Percentiles rank a stretch among this genome's conserved stretches.
These are phyloP conservation scores for Punica granatum DNA, from an alignment of 345 rosid species.

Conservation along the genomic window DNA sequence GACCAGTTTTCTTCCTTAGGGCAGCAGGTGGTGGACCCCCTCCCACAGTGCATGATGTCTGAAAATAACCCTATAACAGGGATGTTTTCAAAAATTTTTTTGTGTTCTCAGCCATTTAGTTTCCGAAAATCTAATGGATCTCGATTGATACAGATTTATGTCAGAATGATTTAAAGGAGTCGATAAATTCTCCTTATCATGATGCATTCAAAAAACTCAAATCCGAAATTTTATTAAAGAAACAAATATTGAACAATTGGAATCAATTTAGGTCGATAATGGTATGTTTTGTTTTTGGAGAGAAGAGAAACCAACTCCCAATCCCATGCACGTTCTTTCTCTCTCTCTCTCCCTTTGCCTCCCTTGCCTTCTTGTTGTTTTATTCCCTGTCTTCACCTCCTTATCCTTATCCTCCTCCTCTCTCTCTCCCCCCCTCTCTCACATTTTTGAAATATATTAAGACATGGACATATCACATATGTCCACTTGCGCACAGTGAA, in stretches of 20 bases:
- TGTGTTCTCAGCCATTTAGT: too few species aligned
- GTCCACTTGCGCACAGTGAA: background rate
- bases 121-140: too few species aligned
- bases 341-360: background rate
- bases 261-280: too few species aligned
- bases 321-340: slow-evolving; percentile 6
- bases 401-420: slow-evolving; percentile 3
- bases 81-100: too few species aligned
- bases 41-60: background rate
- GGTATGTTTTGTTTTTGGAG: background rate
- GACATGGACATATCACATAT: background rate
- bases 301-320: background rate
- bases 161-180: too few species aligned
- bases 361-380: background rate
- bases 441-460: background rate
- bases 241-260: too few species aligned
- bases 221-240: too few species aligned
- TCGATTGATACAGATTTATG: too few species aligned
- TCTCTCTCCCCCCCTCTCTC: background rate
- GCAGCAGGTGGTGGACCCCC: too few species aligned
- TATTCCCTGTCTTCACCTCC: slow-evolving; percentile 2
- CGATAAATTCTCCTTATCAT: too few species aligned
- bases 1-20: too few species aligned
- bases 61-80: slow-evolving; percentile 2
- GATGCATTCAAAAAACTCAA: too few species aligned